phyloP scores from a whole-genome alignment of 148 eudicot genomes.

The Camellia japonica region DNA sequence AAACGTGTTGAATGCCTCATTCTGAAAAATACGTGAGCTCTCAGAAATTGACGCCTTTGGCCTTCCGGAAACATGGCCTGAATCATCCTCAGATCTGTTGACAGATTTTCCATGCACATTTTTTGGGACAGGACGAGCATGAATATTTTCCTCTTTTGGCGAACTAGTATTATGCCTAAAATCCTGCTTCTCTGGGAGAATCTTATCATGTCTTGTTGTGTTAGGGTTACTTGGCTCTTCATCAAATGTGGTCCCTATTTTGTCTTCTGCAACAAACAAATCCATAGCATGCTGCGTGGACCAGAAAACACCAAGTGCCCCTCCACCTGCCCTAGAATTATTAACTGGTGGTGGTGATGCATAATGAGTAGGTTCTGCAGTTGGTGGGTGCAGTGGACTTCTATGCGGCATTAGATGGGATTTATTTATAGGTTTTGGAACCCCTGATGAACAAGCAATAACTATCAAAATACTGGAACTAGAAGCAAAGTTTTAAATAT shows the following conservation, averaged over 20 bases:
- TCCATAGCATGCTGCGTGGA: conserved; percentile 73
- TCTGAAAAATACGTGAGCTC: conserved; percentile 39
- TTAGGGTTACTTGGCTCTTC: conserved; percentile 32
- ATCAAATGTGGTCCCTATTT: conserved; percentile 45
- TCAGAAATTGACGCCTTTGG: conserved; percentile 34
- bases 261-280: conserved; percentile 44
- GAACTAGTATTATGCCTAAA: conserved; percentile 31
- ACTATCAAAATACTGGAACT: conserved; percentile 1
- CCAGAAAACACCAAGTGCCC: conserved; percentile 87
- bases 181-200: conserved; percentile 26
- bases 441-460: conserved; percentile 38
- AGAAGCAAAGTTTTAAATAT: background rate
- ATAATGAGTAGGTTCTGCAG: conserved; percentile 52
- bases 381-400: conserved; percentile 84
- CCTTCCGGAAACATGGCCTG: conserved; percentile 22
- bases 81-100: conserved; percentile 22
- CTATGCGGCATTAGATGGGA: conserved; percentile 67
- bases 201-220: conserved; percentile 39
- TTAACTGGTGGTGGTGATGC: conserved; percentile 35
- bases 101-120: conserved; percentile 24
- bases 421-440: conserved; percentile 45
- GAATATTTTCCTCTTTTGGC: conserved; percentile 26
- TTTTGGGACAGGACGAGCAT: conserved; percentile 22
- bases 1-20: conserved; percentile 69
- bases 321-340: conserved; percentile 36